phyloP scores from a whole-genome alignment of 768 basidiomycete species.

The Crepidotus variabilis region DNA sequence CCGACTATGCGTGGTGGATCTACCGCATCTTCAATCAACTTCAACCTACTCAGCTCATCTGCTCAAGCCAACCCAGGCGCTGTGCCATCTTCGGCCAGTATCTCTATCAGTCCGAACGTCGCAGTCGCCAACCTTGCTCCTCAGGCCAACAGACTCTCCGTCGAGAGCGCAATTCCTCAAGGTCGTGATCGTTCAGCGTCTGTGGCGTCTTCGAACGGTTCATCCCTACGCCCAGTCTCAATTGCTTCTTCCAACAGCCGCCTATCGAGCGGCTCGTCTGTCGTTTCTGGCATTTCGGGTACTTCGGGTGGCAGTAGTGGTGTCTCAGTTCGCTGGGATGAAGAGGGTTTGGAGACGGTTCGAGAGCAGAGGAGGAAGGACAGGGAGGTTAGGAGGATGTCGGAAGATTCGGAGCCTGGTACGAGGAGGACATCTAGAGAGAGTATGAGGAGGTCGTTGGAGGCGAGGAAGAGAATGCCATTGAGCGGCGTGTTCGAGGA shows the following conservation, averaged over 20 bases:
- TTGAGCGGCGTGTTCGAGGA: conserved; percentile 61
- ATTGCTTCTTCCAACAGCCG: conserved; percentile 27
- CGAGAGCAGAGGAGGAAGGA: conserved; percentile 42
- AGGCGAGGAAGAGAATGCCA: conserved; percentile 50
- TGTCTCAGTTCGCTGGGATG: conserved; percentile 22
- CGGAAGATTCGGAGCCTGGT: conserved; percentile 19
- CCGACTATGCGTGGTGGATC: conserved; percentile 37
- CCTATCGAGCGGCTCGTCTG: conserved; percentile 32
- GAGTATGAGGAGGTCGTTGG: conserved; percentile 38
- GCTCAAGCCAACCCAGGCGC: conserved; percentile 3
- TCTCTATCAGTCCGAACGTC: background rate
- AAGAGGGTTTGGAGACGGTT: conserved; percentile 38
- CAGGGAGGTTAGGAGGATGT: conserved; percentile 28
- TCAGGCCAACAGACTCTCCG: conserved; percentile 30
- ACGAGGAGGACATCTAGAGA: conserved; percentile 31
- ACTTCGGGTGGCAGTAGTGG: conserved; percentile 26
- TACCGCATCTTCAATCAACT: conserved; percentile 28
- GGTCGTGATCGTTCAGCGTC: conserved; percentile 23
- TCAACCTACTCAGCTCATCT: conserved; percentile 4
- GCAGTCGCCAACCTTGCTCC: background rate
- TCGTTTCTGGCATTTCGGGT: conserved; percentile 46
- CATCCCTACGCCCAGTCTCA: conserved; percentile 17
- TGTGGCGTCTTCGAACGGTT: conserved; percentile 18
- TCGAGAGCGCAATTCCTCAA: conserved; percentile 25
- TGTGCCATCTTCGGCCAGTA: conserved; percentile 1